Base-by-base conservation (phyloP, 148 eudicot genomes). In the Heliosperma pusillum region DNA sequence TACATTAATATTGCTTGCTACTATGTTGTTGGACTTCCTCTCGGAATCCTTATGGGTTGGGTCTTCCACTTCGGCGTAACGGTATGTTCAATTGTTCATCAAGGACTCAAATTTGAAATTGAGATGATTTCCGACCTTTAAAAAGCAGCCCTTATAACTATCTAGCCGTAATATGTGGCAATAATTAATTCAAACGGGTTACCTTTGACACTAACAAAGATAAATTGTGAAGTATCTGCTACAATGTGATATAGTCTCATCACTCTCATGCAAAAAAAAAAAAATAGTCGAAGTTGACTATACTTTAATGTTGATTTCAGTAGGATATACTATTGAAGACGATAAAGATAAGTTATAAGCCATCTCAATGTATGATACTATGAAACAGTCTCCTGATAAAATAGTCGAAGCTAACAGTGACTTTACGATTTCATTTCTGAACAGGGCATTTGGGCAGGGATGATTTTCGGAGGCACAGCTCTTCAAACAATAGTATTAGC, bases 391-490 rank as follows among this genome's bases (percentile, higher is more conserved):
- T 33, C 22, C 2, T 30, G 1, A 9, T 16, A 12, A 64, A 65
- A 25, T 9, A 16, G 10, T 12, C 8, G n/a, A 27, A 27, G 7
- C 16, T 30, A 64, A 22, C 44, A 33, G 7, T 0, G 17, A 33
- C 16, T 7, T 19, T 2, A 10, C 13, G 30, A 22, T 50, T 56
- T 50, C 3, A 16, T 20, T 2, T 33, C 11, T 16, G 19, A 59
- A 60, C 78, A 86, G 91, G 89, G 88, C 0, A 86, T 88, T 29
- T 86, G 91, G 91, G 86, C 81, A 1, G 91, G 91, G 36, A 88
- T 88, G 91, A 82, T 88, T 1, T 78, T 88, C 11, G 89, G 89
- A 16, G 91, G 91, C 27, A 88, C 91, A 15, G 84, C 85, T 5
- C 83, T 86, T 45, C 91, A 88, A 72, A 88, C 91, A 10, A 0